Percentiles rank a stretch among this genome's conserved stretches.
phyloP scores from a whole-genome alignment of 2,329 filamentous ascomycete species.

The Atkinsonella texensis region DNA sequence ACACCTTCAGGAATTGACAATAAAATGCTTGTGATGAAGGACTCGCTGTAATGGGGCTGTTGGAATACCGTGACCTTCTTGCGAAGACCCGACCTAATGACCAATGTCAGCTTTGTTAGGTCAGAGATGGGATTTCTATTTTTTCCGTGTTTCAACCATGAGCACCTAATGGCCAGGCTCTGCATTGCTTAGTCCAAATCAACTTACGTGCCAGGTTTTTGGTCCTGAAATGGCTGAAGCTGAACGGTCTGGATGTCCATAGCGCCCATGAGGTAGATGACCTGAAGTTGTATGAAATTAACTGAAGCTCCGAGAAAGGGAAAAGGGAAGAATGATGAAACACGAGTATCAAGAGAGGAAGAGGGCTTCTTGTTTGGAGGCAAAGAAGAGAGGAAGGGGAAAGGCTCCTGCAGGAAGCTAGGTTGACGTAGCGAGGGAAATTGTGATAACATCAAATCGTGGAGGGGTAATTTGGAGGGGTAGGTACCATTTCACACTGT shows the following conservation, averaged over 20 bases:
- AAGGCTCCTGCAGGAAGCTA: conserved; percentile 20
- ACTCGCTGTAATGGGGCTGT: conserved; percentile 87
- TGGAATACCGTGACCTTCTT: conserved; percentile 99
- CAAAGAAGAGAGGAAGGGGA: not conserved
- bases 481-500: conserved; percentile 12
- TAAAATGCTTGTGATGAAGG: conserved; percentile 88
- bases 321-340: not conserved
- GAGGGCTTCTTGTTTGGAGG: conserved; percentile 2
- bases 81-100: conserved; percentile 76
- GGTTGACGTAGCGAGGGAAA: conserved; percentile 3
- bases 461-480: not conserved
- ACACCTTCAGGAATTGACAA: conserved; percentile 93
- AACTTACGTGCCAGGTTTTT: conserved; percentile 98
- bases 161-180: not conserved
- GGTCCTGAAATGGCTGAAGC: conserved; percentile 79
- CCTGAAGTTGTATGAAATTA: not conserved
- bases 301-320: not conserved
- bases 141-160: not conserved
- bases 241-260: conserved; percentile 71
- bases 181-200: not conserved
- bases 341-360: not conserved
- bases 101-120: not conserved
- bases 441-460: not conserved
- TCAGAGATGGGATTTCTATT: not conserved
- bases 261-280: conserved; percentile 13